Percentiles rank a stretch among this genome's conserved stretches.
These are phyloP conservation scores for Rubroboletus satanas DNA, from an alignment of 768 basidiomycete genomes.

Conservation along the genomic window DNA sequence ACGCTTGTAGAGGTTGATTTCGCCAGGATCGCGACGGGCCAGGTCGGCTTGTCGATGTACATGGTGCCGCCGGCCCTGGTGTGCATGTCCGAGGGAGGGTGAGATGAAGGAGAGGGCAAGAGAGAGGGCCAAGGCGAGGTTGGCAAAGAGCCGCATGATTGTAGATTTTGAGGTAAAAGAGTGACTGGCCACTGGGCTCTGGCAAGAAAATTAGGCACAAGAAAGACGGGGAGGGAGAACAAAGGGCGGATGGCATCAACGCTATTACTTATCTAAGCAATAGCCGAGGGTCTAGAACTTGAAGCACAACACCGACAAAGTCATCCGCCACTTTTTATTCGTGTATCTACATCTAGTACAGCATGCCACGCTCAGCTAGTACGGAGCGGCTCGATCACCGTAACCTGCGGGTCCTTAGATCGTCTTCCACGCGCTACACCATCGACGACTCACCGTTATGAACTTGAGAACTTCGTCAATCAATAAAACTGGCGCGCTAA, in stretches of 20 bases:
- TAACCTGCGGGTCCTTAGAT: slow-evolving; percentile 37
- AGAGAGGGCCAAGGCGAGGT: slow-evolving; percentile 20
- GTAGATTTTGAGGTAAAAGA: slow-evolving; percentile 14
- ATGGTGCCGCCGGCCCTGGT: slow-evolving; percentile 23
- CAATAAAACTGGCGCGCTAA: slow-evolving; percentile 83
- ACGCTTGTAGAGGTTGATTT: slow-evolving; percentile 21
- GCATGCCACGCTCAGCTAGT: no score
- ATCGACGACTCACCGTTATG: slow-evolving; percentile 52
- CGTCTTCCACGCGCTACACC: not conserved
- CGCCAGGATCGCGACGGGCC: slow-evolving; percentile 24
- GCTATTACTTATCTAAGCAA: slow-evolving; percentile 7
- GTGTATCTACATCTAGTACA: no score
- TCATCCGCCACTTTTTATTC: no score
- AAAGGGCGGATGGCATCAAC: not conserved
- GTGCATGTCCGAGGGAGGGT: slow-evolving; percentile 19
- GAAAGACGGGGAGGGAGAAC: not conserved
- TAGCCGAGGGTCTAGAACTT: not conserved
- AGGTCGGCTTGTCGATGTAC: slow-evolving; percentile 21
- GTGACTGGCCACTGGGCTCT: slow-evolving; percentile 11
- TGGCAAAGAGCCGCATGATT: slow-evolving; percentile 24
- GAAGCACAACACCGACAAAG: no score
- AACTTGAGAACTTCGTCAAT: slow-evolving; percentile 92
- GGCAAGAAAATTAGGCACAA: slow-evolving; percentile 8
- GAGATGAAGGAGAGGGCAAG: slow-evolving; percentile 14
- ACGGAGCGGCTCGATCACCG: slow-evolving; percentile 51